Evolutionary conservation across 495 filamentous ascomycete species (phyloP), one percentile per base, ranked within the genome.

Genomic region (Hypoxylon trugodes): DNA sequence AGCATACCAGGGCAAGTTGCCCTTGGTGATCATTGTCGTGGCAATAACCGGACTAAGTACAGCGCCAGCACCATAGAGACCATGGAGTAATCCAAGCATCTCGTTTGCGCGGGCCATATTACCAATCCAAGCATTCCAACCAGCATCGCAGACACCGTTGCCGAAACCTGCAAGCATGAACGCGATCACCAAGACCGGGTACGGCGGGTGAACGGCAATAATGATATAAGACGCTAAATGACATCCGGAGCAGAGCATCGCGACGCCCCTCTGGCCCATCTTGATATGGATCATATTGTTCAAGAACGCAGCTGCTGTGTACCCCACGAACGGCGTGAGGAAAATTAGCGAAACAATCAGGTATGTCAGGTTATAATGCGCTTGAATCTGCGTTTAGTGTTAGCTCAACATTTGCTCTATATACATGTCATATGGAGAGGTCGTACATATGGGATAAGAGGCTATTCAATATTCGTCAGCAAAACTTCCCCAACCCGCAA

Each of bases 61-160:
- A 2, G 88, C 91, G 0, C 92, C 92, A 3, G 89, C 73, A 0
- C 91, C 92, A 74, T 96, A 96, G 12, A 79, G 71, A 4, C 91
- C 91, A 69, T 94, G 90, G 0, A 89, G 72, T 36, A 87, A 73
- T 1, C 92, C 90, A 2, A 95, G 82, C 9, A 90, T 76, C 43
- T 88, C 86, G 42, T 91, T 92, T 3, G 85, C 78, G 21, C 84
- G 84, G 12, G 84, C 80, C 68, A 96, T 83, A 60, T 91, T 92
- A 5, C 90, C 90, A 53, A 90, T 85, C 79, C 90, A 96, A 1
- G 92, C 89, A 68, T 96, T 96, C 77, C 88, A 93, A 21, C 87
- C 82, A 0, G 88, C 86, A 45, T 95, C 82, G 45, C 86, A 84
- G 47, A 90, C 74, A 5, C 90, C 91, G 55, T 86, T 82, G 2